Evolutionary conservation across 179 eudicot species (phyloP).

Genomic region (Amaranthus tricolor): DNA sequence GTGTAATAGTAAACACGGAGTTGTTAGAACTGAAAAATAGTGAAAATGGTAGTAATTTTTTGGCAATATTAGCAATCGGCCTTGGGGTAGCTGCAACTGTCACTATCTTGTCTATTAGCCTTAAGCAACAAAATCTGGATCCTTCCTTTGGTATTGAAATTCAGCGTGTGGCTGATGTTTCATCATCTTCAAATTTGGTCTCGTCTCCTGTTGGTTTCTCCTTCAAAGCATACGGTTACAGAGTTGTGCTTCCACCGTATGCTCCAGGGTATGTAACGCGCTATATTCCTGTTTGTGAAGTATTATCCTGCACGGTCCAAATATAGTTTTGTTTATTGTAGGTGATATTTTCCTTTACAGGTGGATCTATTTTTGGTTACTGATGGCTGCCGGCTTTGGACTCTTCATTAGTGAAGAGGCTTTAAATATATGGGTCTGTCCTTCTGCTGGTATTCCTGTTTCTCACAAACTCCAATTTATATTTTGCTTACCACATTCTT

Average conservation of each 20-base stretch:
- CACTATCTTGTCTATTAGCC: constrained; percentile 51
- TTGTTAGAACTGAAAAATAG: constrained; percentile 29
- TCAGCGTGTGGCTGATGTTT: constrained; percentile 44
- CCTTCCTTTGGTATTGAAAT: constrained; percentile 53
- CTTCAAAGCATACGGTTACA: constrained; percentile 65
- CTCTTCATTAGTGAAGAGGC: constrained; percentile 96
- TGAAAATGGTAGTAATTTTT: constrained; percentile 50
- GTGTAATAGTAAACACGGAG: constrained; percentile 34
- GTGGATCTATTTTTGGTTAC: constrained; percentile 94
- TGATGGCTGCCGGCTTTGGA: constrained; percentile 94
- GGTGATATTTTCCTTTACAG: constrained; percentile 30
- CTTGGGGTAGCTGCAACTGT: constrained; percentile 68
- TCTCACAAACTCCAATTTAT: constrained; percentile 30
- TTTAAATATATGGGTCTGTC: constrained; percentile 94
- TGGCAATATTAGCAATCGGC: constrained; percentile 60
- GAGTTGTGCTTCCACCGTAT: constrained; percentile 68
- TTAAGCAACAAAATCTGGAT: constrained; percentile 47
- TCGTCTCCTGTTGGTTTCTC: constrained; percentile 56
- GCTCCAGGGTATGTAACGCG: constrained; percentile 69
- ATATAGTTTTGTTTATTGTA: constrained; percentile 1
- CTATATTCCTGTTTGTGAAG: neutral
- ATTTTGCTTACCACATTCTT: constrained; percentile 7
- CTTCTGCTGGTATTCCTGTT: constrained; percentile 55
- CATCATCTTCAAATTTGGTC: constrained; percentile 50
- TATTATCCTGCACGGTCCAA: too few relatives aligned